Base-by-base conservation (phyloP, 495 filamentous ascomycete genomes). In the Viridothelium virens region DNA sequence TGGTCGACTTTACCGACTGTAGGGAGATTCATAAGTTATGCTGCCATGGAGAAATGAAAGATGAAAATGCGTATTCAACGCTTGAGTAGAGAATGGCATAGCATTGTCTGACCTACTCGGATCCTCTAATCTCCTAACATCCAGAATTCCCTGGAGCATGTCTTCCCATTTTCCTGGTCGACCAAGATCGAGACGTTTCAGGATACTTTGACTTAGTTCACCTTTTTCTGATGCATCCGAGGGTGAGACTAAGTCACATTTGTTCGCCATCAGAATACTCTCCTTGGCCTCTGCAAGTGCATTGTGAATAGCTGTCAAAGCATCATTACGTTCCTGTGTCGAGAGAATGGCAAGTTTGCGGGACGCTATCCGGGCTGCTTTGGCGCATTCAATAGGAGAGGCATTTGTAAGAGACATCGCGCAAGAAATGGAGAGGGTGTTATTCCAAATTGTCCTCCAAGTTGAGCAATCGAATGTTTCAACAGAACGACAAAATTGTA, bases 141-240 rank as follows among this genome's bases (percentile, higher is more conserved):
- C 90, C 63, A 96, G 74, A 68, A 99, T 95, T 37, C 94, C 95
- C 76, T 95, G 87, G 61, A 99, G 82, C 94, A 97, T 99, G 70
- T 97, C 94, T 70, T 96, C 91, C 83, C 87, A 98, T 79, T 98
- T 97, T 47, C 92, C 91, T 63, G 84, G 83, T 73, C 88, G 88
- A 9, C 86, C 84, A 11, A 98, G 79, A 70, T 97, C 93, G 63
- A 99, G 81, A 69, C 94, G 81, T 71, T 96, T 94, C n/a, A 97
- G 82, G 18, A 99, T 81, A 74, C 91, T 95, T 70, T 88, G 83
- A 71, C 86, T 95, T 33, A 97, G 76, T 63, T 86, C 78, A 48
- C 93, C 93, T 68, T 83, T 82, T 33, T 84, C 84, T 11, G 87
- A 90, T 53, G 89, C 89, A 68, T 84, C 80, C 41, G 80, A 83